Conservation (phyloP, 306 rosid species). For the Quercus rubra region DNA sequence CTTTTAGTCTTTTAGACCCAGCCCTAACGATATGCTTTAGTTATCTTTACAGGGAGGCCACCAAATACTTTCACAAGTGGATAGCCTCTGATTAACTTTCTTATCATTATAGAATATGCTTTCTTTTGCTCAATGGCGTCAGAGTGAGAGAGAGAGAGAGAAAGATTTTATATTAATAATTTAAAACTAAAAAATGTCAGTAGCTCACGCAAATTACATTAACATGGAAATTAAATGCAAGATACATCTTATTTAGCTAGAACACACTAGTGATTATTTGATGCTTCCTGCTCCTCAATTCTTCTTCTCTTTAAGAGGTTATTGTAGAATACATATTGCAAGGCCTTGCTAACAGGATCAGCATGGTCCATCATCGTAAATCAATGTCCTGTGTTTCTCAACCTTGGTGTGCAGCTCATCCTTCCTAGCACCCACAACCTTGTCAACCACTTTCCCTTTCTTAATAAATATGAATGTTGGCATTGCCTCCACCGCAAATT, state of each 20-base stretch:
- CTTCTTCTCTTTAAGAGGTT: not conserved
- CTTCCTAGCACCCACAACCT: constrained; percentile 56
- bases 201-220: too few relatives aligned
- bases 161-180: not conserved
- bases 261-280: not conserved
- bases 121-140: too few relatives aligned
- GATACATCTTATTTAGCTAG: not conserved
- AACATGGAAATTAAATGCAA: not conserved
- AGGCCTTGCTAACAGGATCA: not conserved
- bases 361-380: not conserved
- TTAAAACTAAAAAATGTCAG: too few relatives aligned
- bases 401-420: constrained; percentile 65
- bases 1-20: too few relatives aligned
- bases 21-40: too few relatives aligned
- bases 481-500: constrained; percentile 55
- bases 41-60: too few relatives aligned
- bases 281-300: not conserved
- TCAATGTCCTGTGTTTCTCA: constrained; percentile 47
- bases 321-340: not conserved
- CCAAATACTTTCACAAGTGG: too few relatives aligned
- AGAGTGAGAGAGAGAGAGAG: not conserved
- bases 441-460: constrained; percentile 57
- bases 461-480: constrained; percentile 67
- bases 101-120: too few relatives aligned
- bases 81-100: too few relatives aligned